Evolutionary conservation across 495 filamentous ascomycete species (phyloP), one percentile per base, ranked within the genome.

Genomic region (Xylaria cubensis): DNA sequence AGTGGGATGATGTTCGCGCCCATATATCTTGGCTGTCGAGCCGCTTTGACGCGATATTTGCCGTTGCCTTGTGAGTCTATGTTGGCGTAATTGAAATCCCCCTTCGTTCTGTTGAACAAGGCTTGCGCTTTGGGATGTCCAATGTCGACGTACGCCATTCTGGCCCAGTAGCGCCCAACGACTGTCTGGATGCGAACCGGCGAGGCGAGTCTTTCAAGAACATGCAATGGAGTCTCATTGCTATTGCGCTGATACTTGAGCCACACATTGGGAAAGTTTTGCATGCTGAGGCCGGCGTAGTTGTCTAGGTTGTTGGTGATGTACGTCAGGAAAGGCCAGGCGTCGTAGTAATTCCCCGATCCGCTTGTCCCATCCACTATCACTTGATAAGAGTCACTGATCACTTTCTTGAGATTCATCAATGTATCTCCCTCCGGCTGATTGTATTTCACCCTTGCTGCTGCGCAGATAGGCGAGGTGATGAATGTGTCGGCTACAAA

Each of bases 121-220:
- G 76, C 77, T 41, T 74, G 74, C 1, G 80, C 80, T 63, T 84
- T 82, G 13, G 70, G 74, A 71, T 84, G 79, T 10, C 81, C 82
- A 41, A 85, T 81, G 46, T 85, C 84, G 2, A 84, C 80, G 58
- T 81, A 84, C 2, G 84, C 84, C 84, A 85, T 85, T 1, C 82
- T 73, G 10, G 84, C 84, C 84, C 82, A 85, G 73, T 85, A 85
- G 5, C 81, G 74, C 3, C 74, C 83, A 26, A 85, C 80, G 7
- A 85, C 70, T 5, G 78, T 72, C 73, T 84, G 83, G 48, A 84
- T 79, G 44, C 70, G 77, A 1, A 71, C 69, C 3, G 77, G 73
- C 17, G 74, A 67, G 58, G 74, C 71, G 50, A 82, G 66, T 56
- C 82, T 75, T 17, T 80, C 81, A 3, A 84, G 66, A 24, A 81